Conservation (phyloP, 2,329 filamentous ascomycete genomes). For the Piedraia hortae region DNA sequence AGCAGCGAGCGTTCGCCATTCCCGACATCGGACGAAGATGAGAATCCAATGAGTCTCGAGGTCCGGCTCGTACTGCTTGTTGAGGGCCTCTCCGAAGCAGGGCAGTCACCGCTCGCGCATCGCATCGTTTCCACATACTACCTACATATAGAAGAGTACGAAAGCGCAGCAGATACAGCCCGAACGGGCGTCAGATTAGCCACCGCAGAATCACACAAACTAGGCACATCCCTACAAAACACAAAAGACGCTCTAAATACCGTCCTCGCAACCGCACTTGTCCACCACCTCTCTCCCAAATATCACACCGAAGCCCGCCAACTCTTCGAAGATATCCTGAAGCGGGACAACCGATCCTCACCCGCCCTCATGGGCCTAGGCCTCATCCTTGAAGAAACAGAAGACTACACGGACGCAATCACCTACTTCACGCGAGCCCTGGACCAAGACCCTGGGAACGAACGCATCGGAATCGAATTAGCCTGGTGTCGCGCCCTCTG, state of each 20-base stretch:
- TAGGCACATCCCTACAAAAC: conserved; percentile 40
- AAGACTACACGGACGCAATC: conserved; percentile 60
- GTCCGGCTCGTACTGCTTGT: conserved; percentile 61
- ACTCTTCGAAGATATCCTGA: conserved; percentile 62
- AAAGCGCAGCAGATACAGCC: conserved; percentile 52
- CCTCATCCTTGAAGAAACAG: conserved; percentile 74
- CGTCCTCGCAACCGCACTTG: conserved; percentile 60
- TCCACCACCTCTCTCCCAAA: conserved; percentile 70
- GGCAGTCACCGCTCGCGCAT: conserved; percentile 52
- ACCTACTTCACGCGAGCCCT: conserved; percentile 56
- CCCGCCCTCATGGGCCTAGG: conserved; percentile 69
- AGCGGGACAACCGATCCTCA: conserved; percentile 48
- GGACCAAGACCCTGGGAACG: conserved; percentile 41
- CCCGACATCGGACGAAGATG: conserved; percentile 7
- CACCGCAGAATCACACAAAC: conserved; percentile 31
- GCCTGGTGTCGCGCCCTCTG: conserved; percentile 78
- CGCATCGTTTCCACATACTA: conserved; percentile 65
- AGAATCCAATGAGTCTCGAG: conserved; percentile 16
- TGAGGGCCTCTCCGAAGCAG: conserved; percentile 21
- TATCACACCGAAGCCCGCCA: conserved; percentile 67
- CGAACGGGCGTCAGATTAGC: conserved; percentile 42
- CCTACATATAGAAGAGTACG: conserved; percentile 58
- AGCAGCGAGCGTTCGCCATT: conserved; percentile 68
- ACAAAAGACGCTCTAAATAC: conserved; percentile 48
- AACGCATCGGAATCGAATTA: conserved; percentile 58